A percentile compares a stretch with the other conserved stretches of the same genome.
Conservation (phyloP, 1,284 basidiomycete genomes). For the Rhodotorula sp. region DNA sequence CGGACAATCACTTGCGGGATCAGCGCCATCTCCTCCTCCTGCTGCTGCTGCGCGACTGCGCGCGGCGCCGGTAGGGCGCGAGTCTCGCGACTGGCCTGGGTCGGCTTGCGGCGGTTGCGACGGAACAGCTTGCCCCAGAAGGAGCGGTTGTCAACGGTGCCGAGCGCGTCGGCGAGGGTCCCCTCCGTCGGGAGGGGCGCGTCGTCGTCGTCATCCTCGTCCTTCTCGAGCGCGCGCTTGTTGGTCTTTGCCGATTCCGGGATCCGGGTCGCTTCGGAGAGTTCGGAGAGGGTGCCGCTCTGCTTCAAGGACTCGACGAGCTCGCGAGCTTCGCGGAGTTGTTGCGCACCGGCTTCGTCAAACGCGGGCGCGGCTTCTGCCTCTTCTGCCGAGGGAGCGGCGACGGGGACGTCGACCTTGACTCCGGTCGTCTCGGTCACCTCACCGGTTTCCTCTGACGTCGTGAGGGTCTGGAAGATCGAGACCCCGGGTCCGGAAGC, state of each 20-base stretch:
- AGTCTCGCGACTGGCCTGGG: conserved; percentile 23
- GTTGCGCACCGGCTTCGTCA: conserved; percentile 37
- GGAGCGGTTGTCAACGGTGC: conserved; percentile 29
- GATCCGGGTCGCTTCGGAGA: conserved; percentile 25
- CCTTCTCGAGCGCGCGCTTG: conserved; percentile 39
- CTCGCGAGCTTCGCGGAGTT: conserved; percentile 36
- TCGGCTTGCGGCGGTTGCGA: conserved; percentile 26
- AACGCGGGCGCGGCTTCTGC: conserved; percentile 14
- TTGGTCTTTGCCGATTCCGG: conserved; percentile 17
- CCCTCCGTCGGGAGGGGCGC: conserved; percentile 8
- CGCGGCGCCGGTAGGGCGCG: conserved; percentile 12
- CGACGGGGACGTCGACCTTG: conserved; percentile 40
- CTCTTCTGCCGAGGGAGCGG: conserved; percentile 12
- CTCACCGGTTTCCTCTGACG: conserved; percentile 19
- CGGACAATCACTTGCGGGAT: conserved; percentile 23
- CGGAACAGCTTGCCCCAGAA: conserved; percentile 41
- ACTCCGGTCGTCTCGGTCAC: conserved; percentile 39
- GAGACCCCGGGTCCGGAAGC: conserved; percentile 37
- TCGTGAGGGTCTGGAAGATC: conserved; percentile 43
- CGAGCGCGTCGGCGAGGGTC: conserved; percentile 31
- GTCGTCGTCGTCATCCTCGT: conserved; percentile 33
- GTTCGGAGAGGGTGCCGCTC: conserved; percentile 29
- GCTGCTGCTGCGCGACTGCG: not conserved
- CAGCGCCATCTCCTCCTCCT: not conserved
- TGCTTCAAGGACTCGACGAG: conserved; percentile 43